Percentiles rank a stretch among this genome's conserved stretches.
These are phyloP conservation scores for Sphaerulina vaccinii DNA, from an alignment of 2,329 filamentous ascomycete species.

Conservation along the genomic window DNA sequence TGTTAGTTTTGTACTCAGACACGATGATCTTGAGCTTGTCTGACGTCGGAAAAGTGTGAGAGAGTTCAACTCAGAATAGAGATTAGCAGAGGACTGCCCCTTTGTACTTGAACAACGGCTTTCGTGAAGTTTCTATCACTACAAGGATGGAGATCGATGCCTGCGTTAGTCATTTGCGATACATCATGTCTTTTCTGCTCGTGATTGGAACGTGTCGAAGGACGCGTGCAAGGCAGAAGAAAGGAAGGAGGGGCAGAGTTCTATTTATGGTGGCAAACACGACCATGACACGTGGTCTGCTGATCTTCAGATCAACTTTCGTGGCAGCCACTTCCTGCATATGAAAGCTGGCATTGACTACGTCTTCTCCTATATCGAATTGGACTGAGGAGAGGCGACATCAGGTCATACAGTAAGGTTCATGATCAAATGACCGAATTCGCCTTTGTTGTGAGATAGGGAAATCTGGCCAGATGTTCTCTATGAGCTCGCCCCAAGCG, in stretches of 20 bases:
- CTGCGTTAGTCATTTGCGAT: not conserved
- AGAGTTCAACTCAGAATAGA: too few relatives aligned
- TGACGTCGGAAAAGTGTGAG: not conserved
- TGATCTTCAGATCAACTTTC: not conserved
- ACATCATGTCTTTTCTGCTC: too few relatives aligned
- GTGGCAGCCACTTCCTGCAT: conserved; percentile 3
- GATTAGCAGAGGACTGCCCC: too few relatives aligned
- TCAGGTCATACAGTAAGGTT: too few relatives aligned
- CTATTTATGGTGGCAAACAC: not conserved
- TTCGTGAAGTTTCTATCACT: not conserved
- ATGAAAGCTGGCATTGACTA: conserved; percentile 12
- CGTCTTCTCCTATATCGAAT: not conserved
- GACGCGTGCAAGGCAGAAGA: not conserved
- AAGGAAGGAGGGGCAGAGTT: not conserved
- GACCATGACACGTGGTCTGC: not conserved
- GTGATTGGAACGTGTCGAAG: not conserved
- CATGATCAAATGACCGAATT: not conserved
- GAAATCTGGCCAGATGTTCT: conserved; percentile 1
- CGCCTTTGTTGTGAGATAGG: too few relatives aligned
- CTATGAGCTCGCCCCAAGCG: conserved; percentile 23
- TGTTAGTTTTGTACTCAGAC: not conserved
- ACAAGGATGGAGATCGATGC: not conserved
- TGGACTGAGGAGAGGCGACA: not conserved
- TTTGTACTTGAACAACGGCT: not conserved
- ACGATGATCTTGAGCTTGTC: conserved; percentile 2